phyloP scores from a whole-genome alignment of 441 rosid genomes.

The Pelargonium myrrhifolium region DNA sequence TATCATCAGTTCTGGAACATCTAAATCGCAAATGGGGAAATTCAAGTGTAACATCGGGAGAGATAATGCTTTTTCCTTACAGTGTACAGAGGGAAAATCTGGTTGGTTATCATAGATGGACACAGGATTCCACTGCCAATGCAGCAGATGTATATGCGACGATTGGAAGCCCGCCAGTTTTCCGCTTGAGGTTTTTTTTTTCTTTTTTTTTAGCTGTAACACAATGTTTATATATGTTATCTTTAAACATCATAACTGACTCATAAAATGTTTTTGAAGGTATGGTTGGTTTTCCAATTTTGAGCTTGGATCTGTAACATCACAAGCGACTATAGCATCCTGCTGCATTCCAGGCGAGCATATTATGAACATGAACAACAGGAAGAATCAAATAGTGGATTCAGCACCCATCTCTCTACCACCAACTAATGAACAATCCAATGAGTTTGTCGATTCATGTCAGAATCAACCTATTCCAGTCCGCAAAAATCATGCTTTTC shows the following conservation, averaged over 20 bases:
- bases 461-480: constrained; percentile 24
- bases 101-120: constrained; percentile 60
- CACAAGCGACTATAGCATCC: constrained; percentile 32
- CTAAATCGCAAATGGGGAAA: constrained; percentile 89
- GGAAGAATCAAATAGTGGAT: constrained; percentile 27
- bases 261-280: constrained; percentile 41
- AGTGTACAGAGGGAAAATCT: constrained; percentile 54
- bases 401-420: constrained; percentile 26
- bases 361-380: constrained; percentile 32
- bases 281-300: constrained; percentile 79
- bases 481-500: constrained; percentile 25
- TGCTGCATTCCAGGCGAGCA: constrained; percentile 33
- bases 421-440: constrained; percentile 28
- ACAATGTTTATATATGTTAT: constrained; percentile 13
- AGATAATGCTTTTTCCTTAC: constrained; percentile 76
- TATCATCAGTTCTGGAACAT: constrained; percentile 93
- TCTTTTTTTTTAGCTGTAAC: constrained; percentile 19
- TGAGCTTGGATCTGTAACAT: constrained; percentile 30
- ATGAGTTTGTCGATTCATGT: constrained; percentile 29
- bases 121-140: constrained; percentile 50
- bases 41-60: constrained; percentile 74
- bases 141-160: constrained; percentile 60
- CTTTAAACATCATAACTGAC: constrained; percentile 15
- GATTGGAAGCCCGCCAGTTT: constrained; percentile 65
- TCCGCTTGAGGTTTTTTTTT: constrained; percentile 74